These are phyloP conservation scores for Kwoniella mangroviensis DNA, from an alignment of 768 basidiomycete genomes.

Conservation along the genomic window DNA sequence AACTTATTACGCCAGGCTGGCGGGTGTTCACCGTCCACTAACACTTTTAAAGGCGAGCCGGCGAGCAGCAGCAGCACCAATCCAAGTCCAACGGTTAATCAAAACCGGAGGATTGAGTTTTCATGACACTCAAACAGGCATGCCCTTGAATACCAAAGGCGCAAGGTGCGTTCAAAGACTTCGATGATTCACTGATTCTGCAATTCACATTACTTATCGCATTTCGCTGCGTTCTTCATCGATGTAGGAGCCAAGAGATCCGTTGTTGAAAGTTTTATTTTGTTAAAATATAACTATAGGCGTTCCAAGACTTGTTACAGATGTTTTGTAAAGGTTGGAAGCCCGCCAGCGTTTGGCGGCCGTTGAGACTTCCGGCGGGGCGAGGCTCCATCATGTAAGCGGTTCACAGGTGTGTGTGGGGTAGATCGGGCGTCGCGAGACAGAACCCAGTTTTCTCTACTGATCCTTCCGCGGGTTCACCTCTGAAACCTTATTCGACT, in stretches of 20 bases:
- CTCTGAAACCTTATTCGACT: constrained; percentile 73
- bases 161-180: constrained; percentile 72
- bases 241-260: constrained; percentile 79
- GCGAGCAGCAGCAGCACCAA: constrained; percentile 63
- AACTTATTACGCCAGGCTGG: constrained; percentile 64
- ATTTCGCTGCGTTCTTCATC: constrained; percentile 80
- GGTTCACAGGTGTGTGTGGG: constrained; percentile 63
- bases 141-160: constrained; percentile 73
- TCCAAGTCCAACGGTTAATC: constrained; percentile 30
- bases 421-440: constrained; percentile 60
- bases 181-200: constrained; percentile 61
- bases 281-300: constrained; percentile 43
- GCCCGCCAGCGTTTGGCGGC: background rate
- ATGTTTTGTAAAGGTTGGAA: constrained; percentile 31
- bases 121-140: constrained; percentile 69
- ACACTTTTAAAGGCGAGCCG: constrained; percentile 69
- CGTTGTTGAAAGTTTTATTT: constrained; percentile 65
- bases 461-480: constrained; percentile 82
- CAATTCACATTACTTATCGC: constrained; percentile 83
- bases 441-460: constrained; percentile 60
- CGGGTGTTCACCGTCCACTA: constrained; percentile 55
- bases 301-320: constrained; percentile 40
- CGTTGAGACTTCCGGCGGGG: constrained; percentile 1
- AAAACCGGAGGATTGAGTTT: constrained; percentile 45
- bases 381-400: constrained; percentile 6